Evolutionary conservation across 768 basidiomycete species (phyloP).

Genomic region (Leccinum broughii): DNA sequence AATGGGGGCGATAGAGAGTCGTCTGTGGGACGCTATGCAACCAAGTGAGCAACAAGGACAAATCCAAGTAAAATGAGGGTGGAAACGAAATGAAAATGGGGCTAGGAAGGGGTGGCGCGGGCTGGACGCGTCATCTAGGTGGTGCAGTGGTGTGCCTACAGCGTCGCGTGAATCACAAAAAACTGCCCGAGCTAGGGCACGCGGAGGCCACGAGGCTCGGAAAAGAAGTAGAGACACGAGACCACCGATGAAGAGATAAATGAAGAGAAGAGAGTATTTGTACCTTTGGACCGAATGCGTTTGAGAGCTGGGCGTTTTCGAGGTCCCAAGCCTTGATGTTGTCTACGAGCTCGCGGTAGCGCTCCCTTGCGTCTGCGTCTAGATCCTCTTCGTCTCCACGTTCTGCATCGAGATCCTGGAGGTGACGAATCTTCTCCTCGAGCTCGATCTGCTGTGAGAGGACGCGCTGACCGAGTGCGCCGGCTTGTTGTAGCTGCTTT

Average conservation of each 20-base stretch:
- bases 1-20: slow-evolving; percentile 46
- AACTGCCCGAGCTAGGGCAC: neutral
- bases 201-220: slow-evolving; percentile 19
- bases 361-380: slow-evolving; percentile 66
- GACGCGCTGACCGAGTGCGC: slow-evolving; percentile 90
- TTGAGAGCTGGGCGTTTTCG: slow-evolving; percentile 76
- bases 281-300: slow-evolving; percentile 66
- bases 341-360: slow-evolving; percentile 75
- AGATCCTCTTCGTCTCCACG: slow-evolving; percentile 63
- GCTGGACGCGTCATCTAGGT: slow-evolving; percentile 1
- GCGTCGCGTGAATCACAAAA: slow-evolving; percentile 1
- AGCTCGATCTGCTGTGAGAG: slow-evolving; percentile 92
- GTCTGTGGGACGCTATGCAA: slow-evolving; percentile 46
- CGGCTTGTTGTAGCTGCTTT: slow-evolving; percentile 88
- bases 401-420: slow-evolving; percentile 70
- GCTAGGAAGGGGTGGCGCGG: neutral
- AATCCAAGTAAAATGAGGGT: neutral
- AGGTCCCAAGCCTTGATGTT: slow-evolving; percentile 75
- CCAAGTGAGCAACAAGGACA: slow-evolving; percentile 8
- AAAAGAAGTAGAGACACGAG: slow-evolving; percentile 1
- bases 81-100: slow-evolving; percentile 1
- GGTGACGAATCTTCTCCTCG: slow-evolving; percentile 80
- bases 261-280: slow-evolving; percentile 24
- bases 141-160: neutral
- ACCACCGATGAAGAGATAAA: slow-evolving; percentile 1